Conservation (phyloP, 2,329 filamentous ascomycete genomes). For the Neospermospora avenae region DNA sequence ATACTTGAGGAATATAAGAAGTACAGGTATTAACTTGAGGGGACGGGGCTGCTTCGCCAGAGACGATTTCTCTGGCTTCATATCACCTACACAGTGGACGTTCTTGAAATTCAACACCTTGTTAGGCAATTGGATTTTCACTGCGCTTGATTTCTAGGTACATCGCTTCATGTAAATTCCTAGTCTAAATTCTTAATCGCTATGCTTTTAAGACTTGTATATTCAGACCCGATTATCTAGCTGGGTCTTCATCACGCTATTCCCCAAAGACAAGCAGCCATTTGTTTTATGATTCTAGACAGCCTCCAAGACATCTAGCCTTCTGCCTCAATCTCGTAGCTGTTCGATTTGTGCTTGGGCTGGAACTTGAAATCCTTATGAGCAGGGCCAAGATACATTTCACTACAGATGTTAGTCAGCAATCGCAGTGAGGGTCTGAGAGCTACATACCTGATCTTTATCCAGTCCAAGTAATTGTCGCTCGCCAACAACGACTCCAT, state of each 20-base stretch:
- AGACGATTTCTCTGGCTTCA: too few species aligned
- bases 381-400: constrained; percentile 94
- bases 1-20: too few species aligned
- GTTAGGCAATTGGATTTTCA: too few species aligned
- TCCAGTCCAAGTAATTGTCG: constrained; percentile 94
- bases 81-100: too few species aligned
- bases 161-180: not conserved
- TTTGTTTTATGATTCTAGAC: not conserved
- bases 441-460: constrained; percentile 85
- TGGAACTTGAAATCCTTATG: constrained; percentile 90
- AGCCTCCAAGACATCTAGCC: constrained; percentile 42
- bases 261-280: not conserved
- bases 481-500: constrained; percentile 91
- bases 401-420: constrained; percentile 49
- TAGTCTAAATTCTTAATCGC: not conserved
- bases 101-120: too few species aligned
- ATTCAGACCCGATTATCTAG: not conserved
- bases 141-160: too few species aligned
- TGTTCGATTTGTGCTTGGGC: constrained; percentile 96
- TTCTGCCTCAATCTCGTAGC: constrained; percentile 78
- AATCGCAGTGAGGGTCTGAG: not conserved
- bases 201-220: not conserved
- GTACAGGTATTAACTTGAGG: too few species aligned
- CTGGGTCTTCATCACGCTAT: not conserved
- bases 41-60: too few species aligned